Percentiles rank a stretch among this genome's conserved stretches.
Evolutionary conservation across 2,329 filamentous ascomycete genomes (phyloP).

Genomic region (Diaporthe vaccinii): DNA sequence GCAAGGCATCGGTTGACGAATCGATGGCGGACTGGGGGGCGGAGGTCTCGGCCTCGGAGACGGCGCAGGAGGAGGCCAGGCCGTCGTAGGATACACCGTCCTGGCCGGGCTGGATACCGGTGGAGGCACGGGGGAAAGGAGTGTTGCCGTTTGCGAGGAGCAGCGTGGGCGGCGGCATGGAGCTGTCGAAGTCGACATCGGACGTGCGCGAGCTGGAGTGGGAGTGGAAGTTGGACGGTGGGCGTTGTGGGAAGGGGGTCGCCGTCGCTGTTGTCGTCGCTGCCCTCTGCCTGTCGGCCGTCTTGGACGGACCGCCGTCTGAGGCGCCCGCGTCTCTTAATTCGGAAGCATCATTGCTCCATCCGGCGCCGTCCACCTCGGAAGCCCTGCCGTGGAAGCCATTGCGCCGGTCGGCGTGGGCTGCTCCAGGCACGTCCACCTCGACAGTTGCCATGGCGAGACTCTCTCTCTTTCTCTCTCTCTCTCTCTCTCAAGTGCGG

Average conservation of each 20-base stretch:
- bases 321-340: neutral
- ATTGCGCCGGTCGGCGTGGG: neutral
- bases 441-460: conserved; percentile 35
- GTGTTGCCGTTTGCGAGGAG: neutral
- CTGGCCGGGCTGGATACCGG: neutral
- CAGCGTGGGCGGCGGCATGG: neutral
- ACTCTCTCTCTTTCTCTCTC: conserved; percentile 7
- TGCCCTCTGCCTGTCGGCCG: neutral
- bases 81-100: conserved; percentile 27
- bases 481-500: conserved; percentile 13
- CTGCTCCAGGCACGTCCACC: conserved; percentile 32
- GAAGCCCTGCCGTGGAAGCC: neutral
- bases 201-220: neutral
- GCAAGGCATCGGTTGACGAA: conserved; percentile 31
- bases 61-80: conserved; percentile 37
- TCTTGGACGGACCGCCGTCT: neutral
- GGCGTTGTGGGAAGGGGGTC: conserved; percentile 25
- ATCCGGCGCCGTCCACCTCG: neutral
- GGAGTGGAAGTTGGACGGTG: conserved; percentile 2
- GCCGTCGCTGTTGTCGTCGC: neutral
- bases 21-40: conserved; percentile 34
- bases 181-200: neutral
- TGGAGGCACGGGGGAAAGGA: neutral
- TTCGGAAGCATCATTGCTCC: neutral
- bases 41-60: conserved; percentile 40